These are phyloP conservation scores for Lachancea dasiensis DNA, from an alignment of 805 yeast genomes.

Conservation along the genomic window DNA sequence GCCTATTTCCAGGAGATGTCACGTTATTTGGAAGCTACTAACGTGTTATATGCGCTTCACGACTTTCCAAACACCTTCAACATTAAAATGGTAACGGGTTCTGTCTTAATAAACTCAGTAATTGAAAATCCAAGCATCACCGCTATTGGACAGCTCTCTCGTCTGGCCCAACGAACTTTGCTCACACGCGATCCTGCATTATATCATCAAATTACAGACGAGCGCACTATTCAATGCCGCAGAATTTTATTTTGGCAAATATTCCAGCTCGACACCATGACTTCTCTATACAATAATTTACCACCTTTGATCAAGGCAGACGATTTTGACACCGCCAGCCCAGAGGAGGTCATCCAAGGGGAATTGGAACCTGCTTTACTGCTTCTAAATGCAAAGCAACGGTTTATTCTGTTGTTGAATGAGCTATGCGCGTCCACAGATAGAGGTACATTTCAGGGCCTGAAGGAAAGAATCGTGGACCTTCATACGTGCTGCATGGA, in stretches of 20 bases:
- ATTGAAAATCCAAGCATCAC: slow-evolving; percentile 51
- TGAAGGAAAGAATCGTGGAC: slow-evolving; percentile 45
- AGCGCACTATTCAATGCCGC: slow-evolving; percentile 45
- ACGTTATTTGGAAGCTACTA: slow-evolving; percentile 44
- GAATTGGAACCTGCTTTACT: slow-evolving; percentile 41
- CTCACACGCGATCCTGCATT: slow-evolving; percentile 56
- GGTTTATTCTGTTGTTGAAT: slow-evolving; percentile 46
- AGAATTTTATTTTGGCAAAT: slow-evolving; percentile 66
- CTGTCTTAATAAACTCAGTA: slow-evolving; percentile 45
- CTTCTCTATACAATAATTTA: slow-evolving; percentile 49
- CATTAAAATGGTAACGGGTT: slow-evolving; percentile 40
- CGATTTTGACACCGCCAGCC: slow-evolving; percentile 53
- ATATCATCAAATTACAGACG: slow-evolving; percentile 44
- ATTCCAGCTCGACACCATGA: slow-evolving; percentile 51
- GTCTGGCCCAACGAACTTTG: slow-evolving; percentile 51
- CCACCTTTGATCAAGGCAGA: slow-evolving; percentile 48
- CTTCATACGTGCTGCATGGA: slow-evolving; percentile 45
- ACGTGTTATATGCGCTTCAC: slow-evolving; percentile 43
- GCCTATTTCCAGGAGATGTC: slow-evolving; percentile 41
- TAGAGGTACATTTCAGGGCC: slow-evolving; percentile 42
- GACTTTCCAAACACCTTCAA: slow-evolving; percentile 44
- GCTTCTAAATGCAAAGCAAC: slow-evolving; percentile 48
- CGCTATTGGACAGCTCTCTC: slow-evolving; percentile 49
- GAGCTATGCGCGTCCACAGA: slow-evolving; percentile 44
- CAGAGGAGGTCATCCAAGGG: slow-evolving; percentile 38